Percentiles rank a stretch among this genome's conserved stretches.
These are phyloP conservation scores for Escallonia herrerae DNA, from an alignment of 129 eudicot species.

Conservation along the genomic window DNA sequence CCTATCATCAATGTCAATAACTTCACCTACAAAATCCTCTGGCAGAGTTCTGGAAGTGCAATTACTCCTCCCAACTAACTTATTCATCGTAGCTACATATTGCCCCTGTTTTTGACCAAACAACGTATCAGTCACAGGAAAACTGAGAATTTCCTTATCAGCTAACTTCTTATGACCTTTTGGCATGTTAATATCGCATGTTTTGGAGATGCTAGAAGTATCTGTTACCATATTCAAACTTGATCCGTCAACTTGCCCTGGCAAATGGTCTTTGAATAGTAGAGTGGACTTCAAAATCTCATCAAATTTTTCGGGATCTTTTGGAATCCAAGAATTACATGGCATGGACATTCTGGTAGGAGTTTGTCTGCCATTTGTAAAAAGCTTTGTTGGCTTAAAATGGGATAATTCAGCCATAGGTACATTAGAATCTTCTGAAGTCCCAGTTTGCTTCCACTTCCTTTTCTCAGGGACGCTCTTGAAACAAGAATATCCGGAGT, in stretches of 20 bases:
- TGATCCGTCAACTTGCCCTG: slow-evolving; percentile 21
- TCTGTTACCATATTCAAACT: slow-evolving; percentile 19
- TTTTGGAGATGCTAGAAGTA: slow-evolving; percentile 18
- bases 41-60: slow-evolving; percentile 17
- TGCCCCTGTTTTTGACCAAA: slow-evolving; percentile 27
- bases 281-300: slow-evolving; percentile 22
- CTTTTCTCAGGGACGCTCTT: slow-evolving; percentile 36
- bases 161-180: slow-evolving; percentile 16
- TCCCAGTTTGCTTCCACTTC: slow-evolving; percentile 43
- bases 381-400: slow-evolving; percentile 16
- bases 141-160: slow-evolving; percentile 15
- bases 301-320: slow-evolving; percentile 24
- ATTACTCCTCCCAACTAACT: slow-evolving; percentile 11
- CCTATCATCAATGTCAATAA: slow-evolving; percentile 55
- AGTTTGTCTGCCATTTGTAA: slow-evolving; percentile 22
- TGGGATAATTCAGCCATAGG: slow-evolving; percentile 24
- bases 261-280: slow-evolving; percentile 28
- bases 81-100: slow-evolving; percentile 20
- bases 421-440: slow-evolving; percentile 18
- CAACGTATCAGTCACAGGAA: slow-evolving; percentile 13
- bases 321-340: slow-evolving; percentile 27
- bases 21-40: slow-evolving; percentile 51
- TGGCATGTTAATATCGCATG: slow-evolving; percentile 17
- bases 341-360: slow-evolving; percentile 29
- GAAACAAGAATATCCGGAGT: slow-evolving; percentile 36